These are phyloP conservation scores for Myxozyma geophila DNA, from an alignment of 805 yeast genomes.

Conservation along the genomic window DNA sequence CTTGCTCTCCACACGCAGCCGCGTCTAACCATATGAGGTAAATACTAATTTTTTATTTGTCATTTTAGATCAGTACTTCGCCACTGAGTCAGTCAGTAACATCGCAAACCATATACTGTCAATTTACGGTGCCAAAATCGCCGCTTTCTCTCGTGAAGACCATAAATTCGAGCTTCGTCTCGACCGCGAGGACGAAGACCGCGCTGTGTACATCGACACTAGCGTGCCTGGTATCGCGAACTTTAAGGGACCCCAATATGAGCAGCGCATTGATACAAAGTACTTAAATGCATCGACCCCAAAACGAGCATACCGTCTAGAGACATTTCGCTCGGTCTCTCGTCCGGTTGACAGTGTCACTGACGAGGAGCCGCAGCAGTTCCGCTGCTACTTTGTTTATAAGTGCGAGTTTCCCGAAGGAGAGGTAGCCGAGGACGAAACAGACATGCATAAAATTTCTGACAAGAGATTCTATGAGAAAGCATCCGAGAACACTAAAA, in stretches of 20 bases:
- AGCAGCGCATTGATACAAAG: conserved; percentile 69
- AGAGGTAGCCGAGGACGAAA: conserved; percentile 47
- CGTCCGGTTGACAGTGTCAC: conserved; percentile 51
- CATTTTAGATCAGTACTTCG: conserved; percentile 68
- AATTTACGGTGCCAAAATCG: conserved; percentile 88
- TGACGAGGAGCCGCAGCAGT: conserved; percentile 51
- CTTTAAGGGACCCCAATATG: conserved; percentile 42
- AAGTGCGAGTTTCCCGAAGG: conserved; percentile 59
- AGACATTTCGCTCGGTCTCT: conserved; percentile 70
- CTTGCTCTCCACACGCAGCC: background rate
- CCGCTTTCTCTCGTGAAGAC: conserved; percentile 73
- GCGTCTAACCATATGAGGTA: background rate
- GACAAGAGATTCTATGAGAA: conserved; percentile 78
- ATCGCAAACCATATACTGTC: conserved; percentile 86
- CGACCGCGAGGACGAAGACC: conserved; percentile 77
- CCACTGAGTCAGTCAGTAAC: conserved; percentile 77
- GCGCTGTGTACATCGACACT: conserved; percentile 89
- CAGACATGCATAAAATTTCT: conserved; percentile 68
- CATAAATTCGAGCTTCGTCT: conserved; percentile 70
- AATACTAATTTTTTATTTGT: background rate
- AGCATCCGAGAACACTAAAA: conserved; percentile 79
- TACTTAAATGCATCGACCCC: conserved; percentile 57
- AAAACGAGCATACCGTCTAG: conserved; percentile 64
- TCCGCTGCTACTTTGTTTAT: conserved; percentile 82
- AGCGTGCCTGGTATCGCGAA: conserved; percentile 53